Evolutionary conservation across 352 stramenopile genomes (phyloP), one percentile per base, ranked within the genome.

Genomic region (Pythium utonaiense): DNA sequence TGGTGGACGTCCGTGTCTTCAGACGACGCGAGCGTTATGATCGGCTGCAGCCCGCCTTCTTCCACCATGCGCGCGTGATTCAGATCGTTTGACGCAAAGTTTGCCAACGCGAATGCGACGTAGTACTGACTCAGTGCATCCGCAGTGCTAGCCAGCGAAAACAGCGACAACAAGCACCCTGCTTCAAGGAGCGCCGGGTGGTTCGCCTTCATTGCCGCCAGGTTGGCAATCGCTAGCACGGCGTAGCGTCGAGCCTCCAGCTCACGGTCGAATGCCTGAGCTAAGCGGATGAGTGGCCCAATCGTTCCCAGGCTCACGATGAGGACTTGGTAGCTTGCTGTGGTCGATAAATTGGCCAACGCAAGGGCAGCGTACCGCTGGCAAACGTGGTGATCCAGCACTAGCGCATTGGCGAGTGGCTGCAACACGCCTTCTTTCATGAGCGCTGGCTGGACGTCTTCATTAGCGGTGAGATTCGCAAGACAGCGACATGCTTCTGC

Each of bases 51-150:
- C 0, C 94, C 96, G 30, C 96, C 96, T 75, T 97, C 92, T 70
- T 98, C 93, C 12, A 98, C 83, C 70, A 99, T 97, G 2, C 87
- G 79, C 22, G 75, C 80, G 64, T 98, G 96, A 66, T 98, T 98
- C 17, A 78, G 60, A 7, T 85, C 73, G 49, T 98, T 97, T 5
- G 89, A 98, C 48, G 90, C 89, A 22, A 99, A 92, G 65, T 98
- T 99, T 14, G 95, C 94, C 10, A 98, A 83, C 19, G 93, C 91
- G 66, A 90, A 98, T 17, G 89, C 93, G 12, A 98, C 89, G 69
- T 98, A 98, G 61, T 97, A 98, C 72, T 98, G 91, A 27, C 89
- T 97, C 63, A 98, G 68, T 6, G 84, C 82, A 58, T 98, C 94
- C 9, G 85, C 83, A 1, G 88, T 96, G 59, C 97, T 98, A 41